Percentiles rank a stretch among this genome's conserved stretches.
phyloP scores from a whole-genome alignment of 805 yeast species.

The Spathaspora sp. region DNA sequence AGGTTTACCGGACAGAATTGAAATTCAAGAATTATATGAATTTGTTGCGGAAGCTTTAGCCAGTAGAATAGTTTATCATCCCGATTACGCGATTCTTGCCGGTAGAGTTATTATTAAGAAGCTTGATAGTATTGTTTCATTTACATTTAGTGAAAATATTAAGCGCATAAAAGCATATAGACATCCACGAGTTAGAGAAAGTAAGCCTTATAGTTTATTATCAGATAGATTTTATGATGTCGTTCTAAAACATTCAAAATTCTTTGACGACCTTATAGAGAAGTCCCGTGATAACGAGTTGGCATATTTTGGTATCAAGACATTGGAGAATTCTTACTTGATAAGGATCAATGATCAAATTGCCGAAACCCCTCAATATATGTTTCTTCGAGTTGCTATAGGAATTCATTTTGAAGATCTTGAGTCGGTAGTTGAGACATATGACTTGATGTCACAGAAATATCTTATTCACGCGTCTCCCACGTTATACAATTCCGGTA shows the following conservation, averaged over 20 bases:
- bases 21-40: conserved; percentile 20
- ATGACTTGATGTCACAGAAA: conserved; percentile 79
- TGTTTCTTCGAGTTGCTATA: conserved; percentile 86
- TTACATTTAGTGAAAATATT: conserved; percentile 24
- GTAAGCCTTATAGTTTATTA: conserved; percentile 50
- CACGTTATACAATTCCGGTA: conserved; percentile 90
- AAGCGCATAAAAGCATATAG: conserved; percentile 12
- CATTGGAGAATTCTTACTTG: conserved; percentile 85
- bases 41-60: conserved; percentile 33
- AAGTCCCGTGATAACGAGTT: conserved; percentile 74
- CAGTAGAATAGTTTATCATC: conserved; percentile 28
- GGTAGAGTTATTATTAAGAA: conserved; percentile 34
- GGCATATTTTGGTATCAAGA: conserved; percentile 86
- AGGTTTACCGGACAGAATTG: conserved; percentile 17
- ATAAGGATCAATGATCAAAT: conserved; percentile 51
- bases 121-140: conserved; percentile 16
- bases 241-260: conserved; percentile 61
- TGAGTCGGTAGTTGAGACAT: conserved; percentile 70
- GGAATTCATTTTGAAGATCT: conserved; percentile 81
- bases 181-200: conserved; percentile 9
- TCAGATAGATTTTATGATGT: conserved; percentile 61
- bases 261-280: conserved; percentile 68
- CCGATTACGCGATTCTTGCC: conserved; percentile 32
- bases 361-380: conserved; percentile 90
- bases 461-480: conserved; percentile 95